phyloP scores from a whole-genome alignment of 768 basidiomycete species.

The Rhodotorula taiwanensis region DNA sequence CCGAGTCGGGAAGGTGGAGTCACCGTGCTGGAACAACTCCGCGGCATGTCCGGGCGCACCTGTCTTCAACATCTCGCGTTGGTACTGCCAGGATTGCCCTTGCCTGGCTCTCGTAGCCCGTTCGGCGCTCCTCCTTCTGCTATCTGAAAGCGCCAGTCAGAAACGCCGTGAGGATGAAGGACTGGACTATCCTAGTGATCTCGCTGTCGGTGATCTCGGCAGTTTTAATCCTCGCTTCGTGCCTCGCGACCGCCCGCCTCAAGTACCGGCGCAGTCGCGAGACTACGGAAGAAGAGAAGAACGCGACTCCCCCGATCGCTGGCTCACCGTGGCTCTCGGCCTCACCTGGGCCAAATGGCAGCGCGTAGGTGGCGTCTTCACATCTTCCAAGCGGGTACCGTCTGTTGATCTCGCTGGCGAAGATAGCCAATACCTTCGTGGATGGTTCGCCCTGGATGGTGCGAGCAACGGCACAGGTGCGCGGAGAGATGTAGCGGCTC shows the following conservation, averaged over 20 bases:
- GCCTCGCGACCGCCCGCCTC: constrained; percentile 11
- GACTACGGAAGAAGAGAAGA: background rate
- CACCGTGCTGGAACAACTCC: no score
- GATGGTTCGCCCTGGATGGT: constrained; percentile 19
- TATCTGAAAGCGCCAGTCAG: no score
- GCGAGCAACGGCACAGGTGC: no score
- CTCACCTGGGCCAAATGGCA: constrained; percentile 6
- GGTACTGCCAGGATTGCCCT: no score
- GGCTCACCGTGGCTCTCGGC: constrained; percentile 16
- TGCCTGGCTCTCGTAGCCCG: no score
- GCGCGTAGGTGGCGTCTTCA: constrained; percentile 10
- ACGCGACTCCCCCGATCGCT: constrained; percentile 4
- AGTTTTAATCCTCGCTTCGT: constrained; percentile 1
- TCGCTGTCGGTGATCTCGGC: constrained; percentile 16
- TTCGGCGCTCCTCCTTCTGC: no score
- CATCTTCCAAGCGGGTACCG: background rate
- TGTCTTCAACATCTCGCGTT: no score
- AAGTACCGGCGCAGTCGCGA: constrained; percentile 1
- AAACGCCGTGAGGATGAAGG: no score
- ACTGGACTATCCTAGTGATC: background rate
- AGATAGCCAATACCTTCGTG: constrained; percentile 5
- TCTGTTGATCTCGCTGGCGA: background rate
- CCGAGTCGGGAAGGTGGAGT: no score
- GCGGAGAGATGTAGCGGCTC: no score
- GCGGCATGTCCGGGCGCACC: no score